Conservation (phyloP, 179 eudicot species). For the Gypsophila paniculata region DNA sequence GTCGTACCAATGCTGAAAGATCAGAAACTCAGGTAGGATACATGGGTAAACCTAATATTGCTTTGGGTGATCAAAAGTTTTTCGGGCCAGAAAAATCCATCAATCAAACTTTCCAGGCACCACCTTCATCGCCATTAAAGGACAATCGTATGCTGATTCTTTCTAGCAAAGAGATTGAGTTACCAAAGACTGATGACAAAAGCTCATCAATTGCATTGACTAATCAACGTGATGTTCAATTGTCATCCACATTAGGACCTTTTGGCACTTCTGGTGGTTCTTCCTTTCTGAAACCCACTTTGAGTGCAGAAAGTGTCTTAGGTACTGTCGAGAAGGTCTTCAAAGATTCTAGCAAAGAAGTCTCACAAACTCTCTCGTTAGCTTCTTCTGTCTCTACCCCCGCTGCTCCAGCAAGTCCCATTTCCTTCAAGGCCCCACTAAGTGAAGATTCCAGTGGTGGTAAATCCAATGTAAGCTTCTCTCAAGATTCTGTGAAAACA, state of each 20-base stretch:
- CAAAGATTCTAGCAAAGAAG: constrained; percentile 33
- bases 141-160: constrained; percentile 27
- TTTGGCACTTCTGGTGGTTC: constrained; percentile 25
- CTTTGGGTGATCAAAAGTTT: constrained; percentile 20
- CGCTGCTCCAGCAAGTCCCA: constrained; percentile 27
- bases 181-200: constrained; percentile 27
- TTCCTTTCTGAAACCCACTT: constrained; percentile 28
- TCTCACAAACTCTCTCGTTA: constrained; percentile 27
- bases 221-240: constrained; percentile 26
- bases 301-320: constrained; percentile 24
- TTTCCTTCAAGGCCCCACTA: constrained; percentile 16
- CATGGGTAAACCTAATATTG: constrained; percentile 23
- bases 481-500: constrained; percentile 13
- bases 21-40: constrained; percentile 22
- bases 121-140: constrained; percentile 29
- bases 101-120: constrained; percentile 25
- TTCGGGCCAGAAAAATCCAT: constrained; percentile 31
- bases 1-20: constrained; percentile 27
- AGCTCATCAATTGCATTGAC: constrained; percentile 26
- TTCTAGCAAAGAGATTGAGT: constrained; percentile 23
- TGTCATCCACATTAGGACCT: constrained; percentile 25
- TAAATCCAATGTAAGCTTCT: constrained; percentile 14
- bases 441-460: neutral
- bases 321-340: constrained; percentile 25
- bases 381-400: constrained; percentile 29